Conservation (phyloP, 768 basidiomycete genomes). For the Pleurotus eryngii region DNA sequence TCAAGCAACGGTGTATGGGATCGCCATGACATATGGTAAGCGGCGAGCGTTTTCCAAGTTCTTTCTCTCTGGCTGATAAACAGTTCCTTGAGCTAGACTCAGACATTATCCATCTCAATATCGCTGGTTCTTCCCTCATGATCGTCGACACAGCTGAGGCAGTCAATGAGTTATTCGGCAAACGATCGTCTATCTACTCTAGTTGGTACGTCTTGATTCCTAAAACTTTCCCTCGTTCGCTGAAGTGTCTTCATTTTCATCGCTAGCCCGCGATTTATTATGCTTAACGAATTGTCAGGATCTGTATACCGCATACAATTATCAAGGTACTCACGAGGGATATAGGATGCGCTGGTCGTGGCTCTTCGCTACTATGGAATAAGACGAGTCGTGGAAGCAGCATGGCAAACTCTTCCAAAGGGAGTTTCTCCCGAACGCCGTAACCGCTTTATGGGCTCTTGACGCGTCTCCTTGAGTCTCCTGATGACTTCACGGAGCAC, state of each 20-base stretch:
- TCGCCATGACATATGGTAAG: background rate
- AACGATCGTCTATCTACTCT: conserved; percentile 39
- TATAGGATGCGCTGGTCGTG: conserved; percentile 40
- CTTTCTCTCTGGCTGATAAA: background rate
- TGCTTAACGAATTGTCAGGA: conserved; percentile 24
- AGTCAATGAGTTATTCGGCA: conserved; percentile 38
- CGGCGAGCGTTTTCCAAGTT: background rate
- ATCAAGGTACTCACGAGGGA: background rate
- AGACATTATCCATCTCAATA: conserved; percentile 26
- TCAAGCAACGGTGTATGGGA: no score
- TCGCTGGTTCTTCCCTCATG: conserved; percentile 28
- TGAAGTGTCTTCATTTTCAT: background rate
- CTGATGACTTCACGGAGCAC: conserved; percentile 33
- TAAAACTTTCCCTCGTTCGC: background rate
- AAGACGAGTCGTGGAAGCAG: conserved; percentile 37
- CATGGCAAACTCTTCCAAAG: conserved; percentile 38
- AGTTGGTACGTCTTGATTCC: conserved; percentile 23
- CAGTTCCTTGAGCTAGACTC: conserved; percentile 19
- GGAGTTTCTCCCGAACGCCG: conserved; percentile 33
- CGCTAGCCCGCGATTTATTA: conserved; percentile 23
- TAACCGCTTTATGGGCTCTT: conserved; percentile 24
- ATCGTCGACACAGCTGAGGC: conserved; percentile 32
- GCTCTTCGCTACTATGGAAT: conserved; percentile 36
- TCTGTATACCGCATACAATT: background rate
- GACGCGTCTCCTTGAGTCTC: conserved; percentile 26